phyloP scores from a whole-genome alignment of 2,329 filamentous ascomycete genomes.

The Phyllosticta citribraziliensis region DNA sequence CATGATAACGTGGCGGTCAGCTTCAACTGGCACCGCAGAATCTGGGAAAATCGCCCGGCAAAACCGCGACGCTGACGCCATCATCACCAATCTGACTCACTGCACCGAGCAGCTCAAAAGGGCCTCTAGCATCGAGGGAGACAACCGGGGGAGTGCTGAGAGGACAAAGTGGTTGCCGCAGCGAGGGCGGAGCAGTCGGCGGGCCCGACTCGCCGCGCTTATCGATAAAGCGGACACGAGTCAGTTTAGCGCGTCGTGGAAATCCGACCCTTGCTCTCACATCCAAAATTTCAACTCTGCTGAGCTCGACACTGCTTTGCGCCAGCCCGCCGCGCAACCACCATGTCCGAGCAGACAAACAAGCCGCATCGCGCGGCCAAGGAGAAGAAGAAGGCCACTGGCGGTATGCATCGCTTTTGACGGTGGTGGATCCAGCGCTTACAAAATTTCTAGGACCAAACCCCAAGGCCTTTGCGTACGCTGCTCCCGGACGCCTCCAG shows the following conservation, averaged over 20 bases:
- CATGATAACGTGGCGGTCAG: slow-evolving; percentile 10
- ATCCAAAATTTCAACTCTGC: slow-evolving; percentile 9
- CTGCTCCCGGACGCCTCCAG: slow-evolving; percentile 69
- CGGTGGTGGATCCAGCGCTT: slow-evolving; percentile 11
- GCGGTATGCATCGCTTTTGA: slow-evolving; percentile 36
- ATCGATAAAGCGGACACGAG: slow-evolving; percentile 3
- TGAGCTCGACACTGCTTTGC: slow-evolving; percentile 8
- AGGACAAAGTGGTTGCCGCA: not conserved
- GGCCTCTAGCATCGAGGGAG: not conserved
- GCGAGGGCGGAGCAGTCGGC: not conserved
- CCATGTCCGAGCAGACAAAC: slow-evolving; percentile 75
- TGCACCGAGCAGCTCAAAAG: not conserved
- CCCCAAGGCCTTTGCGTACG: slow-evolving; percentile 82
- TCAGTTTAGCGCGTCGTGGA: not conserved
- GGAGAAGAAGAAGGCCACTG: slow-evolving; percentile 72
- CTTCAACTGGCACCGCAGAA: slow-evolving; percentile 1
- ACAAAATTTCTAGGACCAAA: slow-evolving; percentile 51
- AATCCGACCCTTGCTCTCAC: not conserved
- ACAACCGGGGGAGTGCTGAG: not conserved
- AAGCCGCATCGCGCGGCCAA: slow-evolving; percentile 78
- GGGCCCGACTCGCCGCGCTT: not conserved
- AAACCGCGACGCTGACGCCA: not conserved
- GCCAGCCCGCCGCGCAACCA: slow-evolving; percentile 16
- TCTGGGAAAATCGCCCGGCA: not conserved
- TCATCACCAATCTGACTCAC: not conserved